Conservation (phyloP, 2,329 filamentous ascomycete genomes). For the Thermomyces lanuginosus region DNA sequence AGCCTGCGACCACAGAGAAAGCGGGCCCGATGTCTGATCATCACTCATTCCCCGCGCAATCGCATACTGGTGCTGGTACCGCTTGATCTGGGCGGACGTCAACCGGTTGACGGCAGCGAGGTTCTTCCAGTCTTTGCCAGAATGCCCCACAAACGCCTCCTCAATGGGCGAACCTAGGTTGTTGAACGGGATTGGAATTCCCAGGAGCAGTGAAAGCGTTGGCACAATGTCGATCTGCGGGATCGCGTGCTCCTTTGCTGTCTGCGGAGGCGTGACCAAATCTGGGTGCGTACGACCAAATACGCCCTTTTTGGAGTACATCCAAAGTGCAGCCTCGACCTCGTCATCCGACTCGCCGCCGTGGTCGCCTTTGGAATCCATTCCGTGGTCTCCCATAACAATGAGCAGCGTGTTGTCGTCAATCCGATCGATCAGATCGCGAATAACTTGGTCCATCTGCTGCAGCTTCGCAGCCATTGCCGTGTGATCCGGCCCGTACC, state of each 20-base stretch:
- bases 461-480: constrained; percentile 81
- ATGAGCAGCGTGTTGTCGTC: constrained; percentile 79
- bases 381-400: constrained; percentile 98
- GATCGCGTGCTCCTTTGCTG: constrained; percentile 57
- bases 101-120: constrained; percentile 62
- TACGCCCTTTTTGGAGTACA: constrained; percentile 78
- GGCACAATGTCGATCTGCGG: constrained; percentile 89
- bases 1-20: constrained; percentile 44
- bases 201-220: constrained; percentile 71
- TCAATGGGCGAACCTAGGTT: constrained; percentile 86
- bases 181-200: constrained; percentile 88
- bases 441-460: constrained; percentile 76
- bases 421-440: constrained; percentile 51
- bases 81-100: constrained; percentile 68
- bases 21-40: constrained; percentile 38
- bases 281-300: constrained; percentile 62
- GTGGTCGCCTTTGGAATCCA: constrained; percentile 94
- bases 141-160: constrained; percentile 66
- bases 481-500: constrained; percentile 82
- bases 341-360: constrained; percentile 97
- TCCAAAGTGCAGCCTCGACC: constrained; percentile 87
- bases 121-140: constrained; percentile 57
- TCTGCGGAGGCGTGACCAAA: constrained; percentile 40
- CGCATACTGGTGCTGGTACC: constrained; percentile 76
- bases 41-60: constrained; percentile 52